Evolutionary conservation across 1,284 basidiomycete genomes (phyloP), one percentile per base, ranked within the genome.

Genomic region (Cryptococcus sp.): DNA sequence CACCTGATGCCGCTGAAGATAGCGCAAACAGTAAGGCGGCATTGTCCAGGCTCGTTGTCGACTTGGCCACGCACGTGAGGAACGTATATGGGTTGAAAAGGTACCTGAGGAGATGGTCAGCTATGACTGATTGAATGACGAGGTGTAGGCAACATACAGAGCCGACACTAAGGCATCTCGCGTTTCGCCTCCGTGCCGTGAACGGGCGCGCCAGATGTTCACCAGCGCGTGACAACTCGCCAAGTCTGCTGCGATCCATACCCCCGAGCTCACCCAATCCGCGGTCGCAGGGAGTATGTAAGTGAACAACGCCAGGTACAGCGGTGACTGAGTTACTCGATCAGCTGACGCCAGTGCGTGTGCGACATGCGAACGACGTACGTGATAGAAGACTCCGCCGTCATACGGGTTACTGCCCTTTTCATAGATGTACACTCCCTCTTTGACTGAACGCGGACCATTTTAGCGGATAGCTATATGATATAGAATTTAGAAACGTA

Each of bases 61-160:
- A 94, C 8, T 87, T 79, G 0, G 91, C 88, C 2, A 93, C 79
- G 41, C 87, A 88, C 0, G 92, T 86, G 1, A 91, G 81, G 49
- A 94, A 75, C 5, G 90, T 80, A 74, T 95, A 94, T 4, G 94
- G 94, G 67, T 96, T 96, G 60, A 95, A 79, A 3, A 97, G 84
- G 77, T 89, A 93, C 42, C 91, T 93, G 65, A 2, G 47, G 50
- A 27, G 17, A 20, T 45, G 41, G 42, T 56, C 47, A 59, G 66
- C 19, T 50, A 35, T 40, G 16, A 35, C 50, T 19, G 10, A n/a
- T 11, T 7, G 11, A 6, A 22, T 45, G 11, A 10, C 50, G 17
- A 48, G 8, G 7, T 40, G 23, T 55, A 41, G 47, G 47, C 41
- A 50, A 82, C 87, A 68, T 69, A 90, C 90, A 84, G 73, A 22